Conservation (phyloP, 2,329 filamentous ascomycete species). For the Penicillium sclerotiorum region DNA sequence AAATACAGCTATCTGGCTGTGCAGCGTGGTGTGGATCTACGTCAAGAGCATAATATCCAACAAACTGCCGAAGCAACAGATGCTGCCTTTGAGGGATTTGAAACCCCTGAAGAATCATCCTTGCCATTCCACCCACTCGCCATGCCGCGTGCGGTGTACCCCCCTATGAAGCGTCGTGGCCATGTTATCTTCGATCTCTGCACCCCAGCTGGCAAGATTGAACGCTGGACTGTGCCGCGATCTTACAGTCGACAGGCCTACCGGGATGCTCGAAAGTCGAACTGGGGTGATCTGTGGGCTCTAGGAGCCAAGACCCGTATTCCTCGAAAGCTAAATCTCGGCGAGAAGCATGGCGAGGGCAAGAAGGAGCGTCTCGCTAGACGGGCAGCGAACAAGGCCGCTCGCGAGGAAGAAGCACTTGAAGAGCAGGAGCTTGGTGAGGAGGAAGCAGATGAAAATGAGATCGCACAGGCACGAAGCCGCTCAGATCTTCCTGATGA, state of each 20-base stretch:
- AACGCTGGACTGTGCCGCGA: conserved; percentile 90
- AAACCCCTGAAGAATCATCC: conserved; percentile 42
- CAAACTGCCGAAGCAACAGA: conserved; percentile 63
- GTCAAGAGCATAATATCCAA: conserved; percentile 42
- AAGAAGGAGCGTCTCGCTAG: conserved; percentile 46
- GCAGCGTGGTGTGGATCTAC: conserved; percentile 70
- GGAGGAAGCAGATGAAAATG: conserved; percentile 28
- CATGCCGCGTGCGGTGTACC: conserved; percentile 76
- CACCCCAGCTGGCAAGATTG: conserved; percentile 79
- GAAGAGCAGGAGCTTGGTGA: conserved; percentile 28
- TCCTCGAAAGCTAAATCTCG: conserved; percentile 62
- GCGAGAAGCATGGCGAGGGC: conserved; percentile 47
- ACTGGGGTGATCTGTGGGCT: conserved; percentile 95
- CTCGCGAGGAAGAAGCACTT: conserved; percentile 23
- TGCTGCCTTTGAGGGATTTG: conserved; percentile 73
- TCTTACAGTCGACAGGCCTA: conserved; percentile 81
- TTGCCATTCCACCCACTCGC: conserved; percentile 58
- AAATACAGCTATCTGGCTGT: conserved; percentile 88
- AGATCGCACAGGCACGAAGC: conserved; percentile 16
- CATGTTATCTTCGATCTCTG: conserved; percentile 91
- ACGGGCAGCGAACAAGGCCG: conserved; percentile 33
- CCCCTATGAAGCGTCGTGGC: conserved; percentile 82
- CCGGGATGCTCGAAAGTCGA: conserved; percentile 85
- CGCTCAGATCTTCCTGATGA: conserved; percentile 17
- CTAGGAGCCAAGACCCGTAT: conserved; percentile 87